Conservation (phyloP, 495 filamentous ascomycete genomes). For the Lindgomyces ingoldianus region DNA sequence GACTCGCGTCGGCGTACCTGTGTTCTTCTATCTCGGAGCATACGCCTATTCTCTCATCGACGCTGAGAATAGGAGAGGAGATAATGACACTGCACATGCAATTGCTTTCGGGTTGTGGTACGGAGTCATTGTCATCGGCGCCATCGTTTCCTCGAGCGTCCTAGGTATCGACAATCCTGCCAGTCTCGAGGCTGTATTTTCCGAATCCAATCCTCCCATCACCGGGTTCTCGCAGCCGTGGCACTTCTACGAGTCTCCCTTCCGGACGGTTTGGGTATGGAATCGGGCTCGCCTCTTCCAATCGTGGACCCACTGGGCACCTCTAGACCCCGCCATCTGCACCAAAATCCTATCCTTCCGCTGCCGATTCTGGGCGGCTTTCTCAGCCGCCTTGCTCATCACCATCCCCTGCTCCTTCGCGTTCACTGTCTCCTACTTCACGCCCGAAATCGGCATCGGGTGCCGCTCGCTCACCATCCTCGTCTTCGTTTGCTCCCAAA, state of each 20-base stretch:
- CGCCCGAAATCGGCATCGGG: constrained; percentile 3
- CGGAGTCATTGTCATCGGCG: constrained; percentile 8
- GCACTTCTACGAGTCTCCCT: constrained; percentile 12
- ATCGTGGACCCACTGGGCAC: not conserved
- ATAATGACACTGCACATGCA: constrained; percentile 14
- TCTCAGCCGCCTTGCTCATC: not conserved
- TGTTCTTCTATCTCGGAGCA: constrained; percentile 7
- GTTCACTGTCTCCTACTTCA: not conserved
- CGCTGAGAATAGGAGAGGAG: not conserved
- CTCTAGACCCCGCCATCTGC: not conserved
- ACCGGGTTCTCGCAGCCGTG: not conserved
- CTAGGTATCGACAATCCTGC: constrained; percentile 17
- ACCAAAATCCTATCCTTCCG: not conserved
- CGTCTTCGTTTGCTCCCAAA: not conserved
- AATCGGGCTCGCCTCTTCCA: constrained; percentile 5
- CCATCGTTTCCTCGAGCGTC: constrained; percentile 1
- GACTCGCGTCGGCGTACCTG: constrained; percentile 6
- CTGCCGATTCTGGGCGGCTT: not conserved
- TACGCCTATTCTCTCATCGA: constrained; percentile 6
- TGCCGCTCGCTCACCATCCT: not conserved
- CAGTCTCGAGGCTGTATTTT: constrained; percentile 13
- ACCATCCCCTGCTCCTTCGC: not conserved
- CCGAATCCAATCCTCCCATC: not conserved
- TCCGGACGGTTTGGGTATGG: constrained; percentile 11
- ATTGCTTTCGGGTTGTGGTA: constrained; percentile 14